Evolutionary conservation across 805 yeast species (phyloP), one percentile per base, ranked within the genome.

Genomic region (Saccharomycopsis sp.): DNA sequence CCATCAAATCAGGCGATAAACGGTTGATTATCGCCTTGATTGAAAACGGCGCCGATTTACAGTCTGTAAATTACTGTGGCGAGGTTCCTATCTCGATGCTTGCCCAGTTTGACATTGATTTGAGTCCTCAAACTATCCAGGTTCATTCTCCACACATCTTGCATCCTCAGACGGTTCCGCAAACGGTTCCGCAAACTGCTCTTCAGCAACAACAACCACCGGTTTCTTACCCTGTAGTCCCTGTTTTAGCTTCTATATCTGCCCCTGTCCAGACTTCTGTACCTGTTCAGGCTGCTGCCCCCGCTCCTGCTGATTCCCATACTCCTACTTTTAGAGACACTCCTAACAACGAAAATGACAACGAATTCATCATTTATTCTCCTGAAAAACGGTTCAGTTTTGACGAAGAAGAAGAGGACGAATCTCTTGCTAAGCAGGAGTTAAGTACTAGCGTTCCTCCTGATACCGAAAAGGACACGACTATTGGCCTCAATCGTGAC

Each of bases 1-100:
- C 96, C 0, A 81, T 83, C 15, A 76, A 82, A 42, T 73, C 81
- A 7, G 79, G 80, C 2, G 80, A 85, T 55, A 69, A 77, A 14
- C 69, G 70, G 38, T 70, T 83, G 29, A 72, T 76, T 25, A 72
- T 73, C 41, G 70, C 74, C 19, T 70, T 84, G 55, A 62, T 78
- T 47, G 69, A 73, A 55, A 71, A 74, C 62, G 75, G 79, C 20
- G 84, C 84, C 3, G 72, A 72, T 58, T 54, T 67, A 49, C 20
- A 56, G 20, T 2, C 55, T 12, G 44, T 50, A 15, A 62, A 62
- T 41, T 51, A 15, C 8, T 62, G 66, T 23, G 68, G 77, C 0
- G 71, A 70, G 23, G 64, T 74, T 17, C 69, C 71, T 17, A 73
- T 56, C 23, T 41, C 44, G 15, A 51, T 61, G 56, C 50, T 44